These are phyloP conservation scores for Coemansia sp. DNA, from an alignment of 192 early-diverging fungal genomes.

Conservation along the genomic window DNA sequence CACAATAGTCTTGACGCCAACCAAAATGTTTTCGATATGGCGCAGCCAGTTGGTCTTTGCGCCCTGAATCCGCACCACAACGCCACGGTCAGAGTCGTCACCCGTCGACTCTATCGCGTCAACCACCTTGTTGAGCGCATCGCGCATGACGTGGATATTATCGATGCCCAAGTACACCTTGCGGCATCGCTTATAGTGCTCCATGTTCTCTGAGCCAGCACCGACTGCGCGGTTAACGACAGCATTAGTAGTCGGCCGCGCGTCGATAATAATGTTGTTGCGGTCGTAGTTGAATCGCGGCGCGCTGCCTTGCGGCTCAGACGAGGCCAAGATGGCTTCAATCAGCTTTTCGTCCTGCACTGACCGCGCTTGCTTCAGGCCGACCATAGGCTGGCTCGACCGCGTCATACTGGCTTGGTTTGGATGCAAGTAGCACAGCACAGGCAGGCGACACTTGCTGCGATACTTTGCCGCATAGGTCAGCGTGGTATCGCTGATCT, in stretches of 20 bases:
- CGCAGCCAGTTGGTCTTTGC: constrained; percentile 85
- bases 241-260: constrained; percentile 93
- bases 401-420: constrained; percentile 91
- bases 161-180: constrained; percentile 91
- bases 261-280: constrained; percentile 92
- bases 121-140: constrained; percentile 78
- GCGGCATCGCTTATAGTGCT: constrained; percentile 89
- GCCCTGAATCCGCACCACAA: constrained; percentile 59
- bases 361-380: constrained; percentile 91
- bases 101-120: constrained; percentile 52
- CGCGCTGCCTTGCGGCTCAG: constrained; percentile 45
- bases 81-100: constrained; percentile 19
- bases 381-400: constrained; percentile 94
- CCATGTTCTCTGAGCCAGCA: constrained; percentile 93
- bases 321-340: constrained; percentile 84
- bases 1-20: constrained; percentile 80
- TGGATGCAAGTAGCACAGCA: constrained; percentile 85
- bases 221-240: constrained; percentile 91
- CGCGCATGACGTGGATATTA: constrained; percentile 98
- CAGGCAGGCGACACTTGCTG: constrained; percentile 89
- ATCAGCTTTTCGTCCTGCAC: constrained; percentile 98
- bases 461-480: constrained; percentile 88
- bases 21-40: constrained; percentile 82
- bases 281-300: constrained; percentile 58
- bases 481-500: constrained; percentile 89